These are phyloP conservation scores for Elaphomyces granulatus DNA, from an alignment of 495 filamentous ascomycete species.

Conservation along the genomic window DNA sequence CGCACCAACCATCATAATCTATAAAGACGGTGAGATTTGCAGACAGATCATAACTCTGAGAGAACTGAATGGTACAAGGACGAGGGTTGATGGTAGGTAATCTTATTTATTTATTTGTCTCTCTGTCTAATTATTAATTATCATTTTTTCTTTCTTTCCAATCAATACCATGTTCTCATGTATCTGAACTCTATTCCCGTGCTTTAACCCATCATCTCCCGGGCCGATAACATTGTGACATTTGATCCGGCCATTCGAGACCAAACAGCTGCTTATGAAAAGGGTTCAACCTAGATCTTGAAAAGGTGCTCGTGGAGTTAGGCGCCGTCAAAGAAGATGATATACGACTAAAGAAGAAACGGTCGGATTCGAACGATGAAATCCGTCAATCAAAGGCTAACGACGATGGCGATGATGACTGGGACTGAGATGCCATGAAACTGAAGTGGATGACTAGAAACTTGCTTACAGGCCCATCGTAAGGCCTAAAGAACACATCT, in stretches of 20 bases:
- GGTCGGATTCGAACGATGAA: slow-evolving; percentile 44
- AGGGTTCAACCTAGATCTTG: too few relatives aligned
- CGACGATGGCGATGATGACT: slow-evolving; percentile 63
- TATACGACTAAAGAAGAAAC: slow-evolving; percentile 54
- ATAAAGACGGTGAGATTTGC: slow-evolving; percentile 79
- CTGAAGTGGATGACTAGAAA: too few relatives aligned
- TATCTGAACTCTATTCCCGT: too few relatives aligned
- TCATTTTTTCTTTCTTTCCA: slow-evolving; percentile 2
- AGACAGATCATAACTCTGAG: slow-evolving; percentile 76
- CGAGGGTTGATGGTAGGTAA: slow-evolving; percentile 44
- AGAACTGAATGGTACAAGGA: slow-evolving; percentile 57
- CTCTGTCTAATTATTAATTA: too few relatives aligned
- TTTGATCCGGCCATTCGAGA: too few relatives aligned
- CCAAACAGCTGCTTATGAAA: too few relatives aligned
- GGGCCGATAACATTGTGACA: too few relatives aligned
- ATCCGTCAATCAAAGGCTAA: slow-evolving; percentile 23
- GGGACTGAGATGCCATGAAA: too few relatives aligned
- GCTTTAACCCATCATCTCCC: too few relatives aligned
- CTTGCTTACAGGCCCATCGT: too few relatives aligned
- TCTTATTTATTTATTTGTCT: neutral
- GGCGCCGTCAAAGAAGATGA: slow-evolving; percentile 67
- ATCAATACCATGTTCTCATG: neutral
- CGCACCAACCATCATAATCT: slow-evolving; percentile 86
- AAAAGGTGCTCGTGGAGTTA: slow-evolving; percentile 64
- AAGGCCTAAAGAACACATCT: too few relatives aligned